These are phyloP conservation scores for Lippia alba DNA, from an alignment of 305 asterid species.

Conservation along the genomic window DNA sequence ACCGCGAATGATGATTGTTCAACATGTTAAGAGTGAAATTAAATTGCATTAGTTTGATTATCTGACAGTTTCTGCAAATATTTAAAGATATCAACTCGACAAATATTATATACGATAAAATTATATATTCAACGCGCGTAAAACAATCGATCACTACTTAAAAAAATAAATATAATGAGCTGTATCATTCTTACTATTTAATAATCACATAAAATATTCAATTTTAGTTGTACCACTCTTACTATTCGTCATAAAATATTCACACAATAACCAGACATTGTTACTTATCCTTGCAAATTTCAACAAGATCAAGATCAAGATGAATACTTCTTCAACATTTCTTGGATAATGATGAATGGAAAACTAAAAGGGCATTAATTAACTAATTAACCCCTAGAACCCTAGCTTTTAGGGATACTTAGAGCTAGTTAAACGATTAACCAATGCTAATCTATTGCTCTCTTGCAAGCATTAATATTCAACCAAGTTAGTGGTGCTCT, in stretches of 20 bases:
- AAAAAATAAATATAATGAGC: background rate
- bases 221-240: too few relatives aligned
- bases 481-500: background rate
- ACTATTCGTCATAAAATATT: background rate
- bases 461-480: background rate
- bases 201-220: background rate
- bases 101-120: too few relatives aligned
- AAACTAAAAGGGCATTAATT: slow-evolving; percentile 12
- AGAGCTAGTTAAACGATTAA: background rate
- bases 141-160: background rate
- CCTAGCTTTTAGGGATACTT: background rate
- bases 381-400: background rate
- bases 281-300: background rate
- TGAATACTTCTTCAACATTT: background rate
- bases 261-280: background rate
- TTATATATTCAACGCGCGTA: background rate
- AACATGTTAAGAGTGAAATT: too few relatives aligned
- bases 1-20: too few relatives aligned
- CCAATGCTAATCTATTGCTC: background rate
- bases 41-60: background rate
- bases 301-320: background rate
- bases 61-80: too few relatives aligned
- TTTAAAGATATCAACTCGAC: too few relatives aligned
- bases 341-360: background rate
- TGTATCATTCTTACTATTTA: background rate